Percentiles rank a stretch among this genome's conserved stretches.
Conservation (phyloP, 2,329 filamentous ascomycete species). For the Fusarium miscanthi region DNA sequence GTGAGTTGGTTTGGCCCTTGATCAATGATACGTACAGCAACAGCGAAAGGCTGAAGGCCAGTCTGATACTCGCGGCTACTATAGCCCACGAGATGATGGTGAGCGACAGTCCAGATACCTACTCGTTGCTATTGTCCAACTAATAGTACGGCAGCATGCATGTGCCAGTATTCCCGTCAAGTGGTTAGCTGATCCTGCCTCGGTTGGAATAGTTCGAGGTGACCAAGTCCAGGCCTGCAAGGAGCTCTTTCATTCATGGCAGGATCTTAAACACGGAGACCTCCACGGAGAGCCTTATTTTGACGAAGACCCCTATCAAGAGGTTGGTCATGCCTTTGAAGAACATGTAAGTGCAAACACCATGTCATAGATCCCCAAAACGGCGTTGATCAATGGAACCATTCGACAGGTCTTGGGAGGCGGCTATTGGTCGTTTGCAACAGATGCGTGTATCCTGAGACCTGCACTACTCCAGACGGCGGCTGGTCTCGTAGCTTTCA, state of each 20-base stretch:
- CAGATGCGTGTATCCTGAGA: background rate
- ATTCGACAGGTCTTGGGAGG: constrained; percentile 37
- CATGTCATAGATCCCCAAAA: background rate
- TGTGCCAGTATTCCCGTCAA: constrained; percentile 5
- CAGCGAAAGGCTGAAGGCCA: constrained; percentile 44
- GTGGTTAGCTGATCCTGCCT: constrained; percentile 33
- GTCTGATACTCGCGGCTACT: constrained; percentile 32
- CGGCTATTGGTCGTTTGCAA: constrained; percentile 32
- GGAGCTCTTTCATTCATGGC: constrained; percentile 12
- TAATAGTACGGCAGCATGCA: constrained; percentile 37
- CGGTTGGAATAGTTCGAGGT: constrained; percentile 21
- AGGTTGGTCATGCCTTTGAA: constrained; percentile 44
- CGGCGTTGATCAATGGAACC: background rate
- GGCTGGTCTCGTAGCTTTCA: constrained; percentile 13
- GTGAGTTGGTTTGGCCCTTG: constrained; percentile 43
- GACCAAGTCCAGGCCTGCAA: constrained; percentile 18
- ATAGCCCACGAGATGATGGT: constrained; percentile 48
- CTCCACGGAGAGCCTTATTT: constrained; percentile 38
- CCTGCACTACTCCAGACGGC: constrained; percentile 30
- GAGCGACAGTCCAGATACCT: constrained; percentile 5
- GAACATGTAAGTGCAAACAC: constrained; percentile 12
- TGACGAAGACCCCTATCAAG: constrained; percentile 36
- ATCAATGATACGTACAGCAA: constrained; percentile 36
- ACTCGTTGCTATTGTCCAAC: background rate
- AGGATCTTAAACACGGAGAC: background rate